A percentile compares a stretch with the other conserved stretches of the same genome.
Conservation (phyloP, 1,139 yeast species). For the Pneumocystis murina region DNA sequence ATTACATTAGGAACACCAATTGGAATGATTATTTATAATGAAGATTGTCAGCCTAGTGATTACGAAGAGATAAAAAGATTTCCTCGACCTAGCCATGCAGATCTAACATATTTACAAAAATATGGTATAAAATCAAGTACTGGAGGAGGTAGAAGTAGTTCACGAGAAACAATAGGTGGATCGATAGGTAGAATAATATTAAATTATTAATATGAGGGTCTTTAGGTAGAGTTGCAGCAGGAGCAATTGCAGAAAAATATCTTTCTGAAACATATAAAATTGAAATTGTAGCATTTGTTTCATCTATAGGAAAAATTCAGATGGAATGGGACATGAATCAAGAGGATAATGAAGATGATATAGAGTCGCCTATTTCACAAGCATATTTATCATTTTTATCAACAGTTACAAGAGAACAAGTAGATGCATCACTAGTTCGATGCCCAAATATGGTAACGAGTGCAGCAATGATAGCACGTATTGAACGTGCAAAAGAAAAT, state of each 20-base stretch:
- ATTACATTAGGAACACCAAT: constrained; percentile 88
- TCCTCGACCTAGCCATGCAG: constrained; percentile 98
- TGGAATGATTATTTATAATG: constrained; percentile 80
- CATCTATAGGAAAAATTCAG: constrained; percentile 61
- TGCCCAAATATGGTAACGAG: constrained; percentile 71
- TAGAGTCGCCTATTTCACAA: constrained; percentile 52
- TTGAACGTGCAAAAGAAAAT: constrained; percentile 72
- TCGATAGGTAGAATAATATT: too few species aligned
- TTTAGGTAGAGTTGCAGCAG: constrained; percentile 81
- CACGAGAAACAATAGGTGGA: constrained; percentile 77
- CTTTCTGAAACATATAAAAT: constrained; percentile 61
- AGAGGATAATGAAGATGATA: constrained; percentile 32
- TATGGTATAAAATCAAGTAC: constrained; percentile 86
- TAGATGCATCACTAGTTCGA: constrained; percentile 83
- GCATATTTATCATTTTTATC: constrained; percentile 51
- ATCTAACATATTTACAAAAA: constrained; percentile 77
- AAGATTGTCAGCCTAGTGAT: constrained; percentile 94
- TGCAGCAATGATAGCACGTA: constrained; percentile 69
- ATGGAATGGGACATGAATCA: constrained; percentile 8
- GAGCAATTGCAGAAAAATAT: constrained; percentile 92
- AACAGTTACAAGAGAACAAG: constrained; percentile 73
- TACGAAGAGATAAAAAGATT: constrained; percentile 73
- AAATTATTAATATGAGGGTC: not conserved
- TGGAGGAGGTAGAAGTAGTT: constrained; percentile 95
- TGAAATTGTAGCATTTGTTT: constrained; percentile 92